Percentiles rank a stretch among this genome's conserved stretches.
Conservation (phyloP, 2,329 filamentous ascomycete genomes). For the Exophiala bonariae region DNA sequence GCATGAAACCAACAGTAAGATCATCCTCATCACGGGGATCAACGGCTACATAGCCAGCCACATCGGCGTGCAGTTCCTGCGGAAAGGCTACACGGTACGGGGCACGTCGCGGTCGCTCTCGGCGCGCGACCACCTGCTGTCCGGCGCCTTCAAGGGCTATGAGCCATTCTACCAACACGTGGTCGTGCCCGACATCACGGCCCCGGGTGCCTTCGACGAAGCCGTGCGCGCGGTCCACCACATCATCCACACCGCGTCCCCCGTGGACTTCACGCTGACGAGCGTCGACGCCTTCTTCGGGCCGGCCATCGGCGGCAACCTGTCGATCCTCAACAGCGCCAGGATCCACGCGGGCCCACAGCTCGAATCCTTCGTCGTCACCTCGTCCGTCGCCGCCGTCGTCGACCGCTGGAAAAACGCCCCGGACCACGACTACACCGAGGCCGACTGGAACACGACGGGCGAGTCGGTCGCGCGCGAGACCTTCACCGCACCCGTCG, state of each 20-base stretch:
- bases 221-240: slow-evolving; percentile 35
- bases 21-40: slow-evolving; percentile 40
- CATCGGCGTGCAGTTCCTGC: slow-evolving; percentile 39
- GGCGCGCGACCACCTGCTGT: slow-evolving; percentile 22
- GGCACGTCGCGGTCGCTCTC: slow-evolving; percentile 37
- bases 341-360: slow-evolving; percentile 17
- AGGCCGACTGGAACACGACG: slow-evolving; percentile 38
- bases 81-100: slow-evolving; percentile 40
- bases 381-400: slow-evolving; percentile 28
- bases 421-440: slow-evolving; percentile 31
- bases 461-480: slow-evolving; percentile 34
- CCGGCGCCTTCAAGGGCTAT: slow-evolving; percentile 33
- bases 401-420: slow-evolving; percentile 23
- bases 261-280: slow-evolving; percentile 23
- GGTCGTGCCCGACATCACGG: slow-evolving; percentile 38
- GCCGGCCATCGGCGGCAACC: slow-evolving; percentile 26
- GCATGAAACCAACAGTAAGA: slow-evolving; percentile 14
- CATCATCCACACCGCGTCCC: slow-evolving; percentile 27
- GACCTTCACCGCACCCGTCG: slow-evolving; percentile 20
- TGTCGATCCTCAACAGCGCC: slow-evolving; percentile 24
- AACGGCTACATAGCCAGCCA: slow-evolving; percentile 42
- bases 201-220: slow-evolving; percentile 36
- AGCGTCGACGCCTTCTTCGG: slow-evolving; percentile 26
- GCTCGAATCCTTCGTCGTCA: slow-evolving; percentile 26
- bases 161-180: slow-evolving; percentile 33